phyloP scores from a whole-genome alignment of 2,329 filamentous ascomycete species.

The Xenosphaeropsis pyriputrescens region DNA sequence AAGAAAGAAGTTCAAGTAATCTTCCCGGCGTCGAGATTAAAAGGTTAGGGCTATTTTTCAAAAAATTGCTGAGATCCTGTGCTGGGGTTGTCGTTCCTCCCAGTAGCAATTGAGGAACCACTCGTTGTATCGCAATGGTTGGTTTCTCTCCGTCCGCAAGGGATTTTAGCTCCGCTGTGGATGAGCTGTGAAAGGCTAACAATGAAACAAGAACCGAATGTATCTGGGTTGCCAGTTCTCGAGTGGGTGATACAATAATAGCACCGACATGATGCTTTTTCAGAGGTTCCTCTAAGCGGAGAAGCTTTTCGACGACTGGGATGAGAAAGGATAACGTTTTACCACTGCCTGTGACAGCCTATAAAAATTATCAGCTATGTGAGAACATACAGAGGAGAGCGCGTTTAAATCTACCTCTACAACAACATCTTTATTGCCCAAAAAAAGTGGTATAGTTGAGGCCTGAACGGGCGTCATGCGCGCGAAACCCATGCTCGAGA shows the following conservation, averaged over 20 bases:
- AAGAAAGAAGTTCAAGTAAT: slow-evolving; percentile 73
- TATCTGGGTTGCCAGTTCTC: slow-evolving; percentile 86
- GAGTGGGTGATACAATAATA: slow-evolving; percentile 84
- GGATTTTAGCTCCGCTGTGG: slow-evolving; percentile 46
- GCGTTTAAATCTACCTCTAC: slow-evolving; percentile 44
- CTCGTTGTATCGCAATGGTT: slow-evolving; percentile 30
- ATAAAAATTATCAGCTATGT: slow-evolving; percentile 3
- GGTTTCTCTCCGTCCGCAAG: slow-evolving; percentile 38
- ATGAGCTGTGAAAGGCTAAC: slow-evolving; percentile 70
- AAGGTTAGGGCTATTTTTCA: slow-evolving; percentile 74
- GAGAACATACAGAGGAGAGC: neutral
- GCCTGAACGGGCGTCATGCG: slow-evolving; percentile 93
- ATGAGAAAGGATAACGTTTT: slow-evolving; percentile 82
- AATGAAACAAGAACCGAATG: slow-evolving; percentile 65
- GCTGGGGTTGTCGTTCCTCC: slow-evolving; percentile 69
- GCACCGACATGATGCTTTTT: slow-evolving; percentile 84
- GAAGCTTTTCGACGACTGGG: slow-evolving; percentile 66
- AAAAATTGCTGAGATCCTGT: slow-evolving; percentile 75
- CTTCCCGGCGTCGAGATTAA: slow-evolving; percentile 84
- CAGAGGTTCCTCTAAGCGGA: slow-evolving; percentile 66
- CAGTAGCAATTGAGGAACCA: slow-evolving; percentile 78
- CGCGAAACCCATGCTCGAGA: slow-evolving; percentile 70
- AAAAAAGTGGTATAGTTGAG: slow-evolving; percentile 76
- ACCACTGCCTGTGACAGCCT: slow-evolving; percentile 80
- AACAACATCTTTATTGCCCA: slow-evolving; percentile 82